Percentiles rank a stretch among this genome's conserved stretches.
These are phyloP conservation scores for Lentinula aciculospora DNA, from an alignment of 768 basidiomycete species.

Conservation along the genomic window DNA sequence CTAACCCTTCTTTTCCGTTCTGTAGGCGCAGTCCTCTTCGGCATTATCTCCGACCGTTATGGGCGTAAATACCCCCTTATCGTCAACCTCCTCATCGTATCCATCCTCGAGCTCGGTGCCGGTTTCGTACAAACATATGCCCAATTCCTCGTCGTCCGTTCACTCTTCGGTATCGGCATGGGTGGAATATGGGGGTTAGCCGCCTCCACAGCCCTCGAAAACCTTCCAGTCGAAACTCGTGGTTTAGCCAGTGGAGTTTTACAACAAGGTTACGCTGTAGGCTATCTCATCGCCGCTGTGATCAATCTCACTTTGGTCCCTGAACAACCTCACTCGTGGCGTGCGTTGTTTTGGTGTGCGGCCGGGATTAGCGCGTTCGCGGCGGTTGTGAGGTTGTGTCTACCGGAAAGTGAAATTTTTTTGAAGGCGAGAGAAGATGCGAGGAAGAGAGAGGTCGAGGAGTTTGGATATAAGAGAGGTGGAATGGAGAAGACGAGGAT, in stretches of 20 bases:
- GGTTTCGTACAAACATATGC: conserved; percentile 75
- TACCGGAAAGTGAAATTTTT: conserved; percentile 82
- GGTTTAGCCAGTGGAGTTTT: conserved; percentile 84
- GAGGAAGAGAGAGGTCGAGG: conserved; percentile 50
- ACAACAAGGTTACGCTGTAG: conserved; percentile 86
- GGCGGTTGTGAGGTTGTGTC: conserved; percentile 54
- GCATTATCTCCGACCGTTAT: conserved; percentile 74
- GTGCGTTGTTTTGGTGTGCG: conserved; percentile 78
- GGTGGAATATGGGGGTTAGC: conserved; percentile 88
- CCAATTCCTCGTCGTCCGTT: conserved; percentile 77
- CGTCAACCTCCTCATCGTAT: conserved; percentile 64
- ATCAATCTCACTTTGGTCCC: conserved; percentile 69
- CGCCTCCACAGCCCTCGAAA: conserved; percentile 80
- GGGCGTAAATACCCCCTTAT: conserved; percentile 95
- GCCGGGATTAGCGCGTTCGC: conserved; percentile 66
- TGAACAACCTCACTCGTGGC: conserved; percentile 45
- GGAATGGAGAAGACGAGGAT: conserved; percentile 49
- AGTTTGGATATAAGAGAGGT: conserved; percentile 20
- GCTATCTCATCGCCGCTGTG: conserved; percentile 77
- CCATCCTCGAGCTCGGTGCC: conserved; percentile 69
- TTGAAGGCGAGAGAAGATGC: conserved; percentile 56
- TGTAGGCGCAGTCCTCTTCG: conserved; percentile 77
- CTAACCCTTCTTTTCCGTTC: conserved; percentile 88
- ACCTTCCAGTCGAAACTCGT: conserved; percentile 80
- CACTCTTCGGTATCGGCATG: conserved; percentile 85